These are phyloP conservation scores for Euptelea pleiosperma DNA, from an alignment of 164 flowering plant genomes.

Conservation along the genomic window DNA sequence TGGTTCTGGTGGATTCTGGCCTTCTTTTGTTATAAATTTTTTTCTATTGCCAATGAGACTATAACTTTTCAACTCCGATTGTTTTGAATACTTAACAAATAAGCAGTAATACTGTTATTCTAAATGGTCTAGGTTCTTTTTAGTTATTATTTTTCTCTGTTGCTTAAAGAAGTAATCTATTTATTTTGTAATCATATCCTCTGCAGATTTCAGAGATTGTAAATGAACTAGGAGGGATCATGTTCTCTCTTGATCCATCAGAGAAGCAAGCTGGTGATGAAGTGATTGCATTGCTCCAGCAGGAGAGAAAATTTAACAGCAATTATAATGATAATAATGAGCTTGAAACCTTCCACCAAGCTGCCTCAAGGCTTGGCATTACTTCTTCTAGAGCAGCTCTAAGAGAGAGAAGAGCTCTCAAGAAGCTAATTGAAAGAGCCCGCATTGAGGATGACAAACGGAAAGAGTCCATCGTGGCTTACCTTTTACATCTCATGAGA, in stretches of 20 bases:
- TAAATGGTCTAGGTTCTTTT: background rate
- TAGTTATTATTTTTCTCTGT: background rate
- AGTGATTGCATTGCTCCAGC: slow-evolving; percentile 81
- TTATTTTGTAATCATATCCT: background rate
- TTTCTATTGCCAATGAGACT: background rate
- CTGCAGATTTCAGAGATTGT: slow-evolving; percentile 77
- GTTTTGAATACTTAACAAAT: background rate
- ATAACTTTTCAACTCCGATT: too few relatives aligned
- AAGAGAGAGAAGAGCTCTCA: slow-evolving; percentile 89
- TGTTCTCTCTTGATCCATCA: slow-evolving; percentile 60
- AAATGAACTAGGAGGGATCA: slow-evolving; percentile 58
- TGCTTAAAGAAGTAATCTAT: background rate
- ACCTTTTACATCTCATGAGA: slow-evolving; percentile 88
- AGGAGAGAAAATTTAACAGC: slow-evolving; percentile 63
- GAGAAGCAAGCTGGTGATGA: slow-evolving; percentile 98
- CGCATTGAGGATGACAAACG: slow-evolving; percentile 88
- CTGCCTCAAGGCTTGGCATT: slow-evolving; percentile 82
- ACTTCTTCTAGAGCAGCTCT: slow-evolving; percentile 94
- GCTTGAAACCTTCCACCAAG: slow-evolving; percentile 89
- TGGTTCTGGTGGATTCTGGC: too few relatives aligned
- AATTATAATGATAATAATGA: slow-evolving; percentile 56
- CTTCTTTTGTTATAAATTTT: background rate
- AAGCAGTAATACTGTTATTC: background rate
- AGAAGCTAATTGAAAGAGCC: slow-evolving; percentile 80
- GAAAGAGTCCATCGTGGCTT: slow-evolving; percentile 93